These are phyloP conservation scores for Coniella lustricola DNA, from an alignment of 2,329 filamentous ascomycete species.

Conservation along the genomic window DNA sequence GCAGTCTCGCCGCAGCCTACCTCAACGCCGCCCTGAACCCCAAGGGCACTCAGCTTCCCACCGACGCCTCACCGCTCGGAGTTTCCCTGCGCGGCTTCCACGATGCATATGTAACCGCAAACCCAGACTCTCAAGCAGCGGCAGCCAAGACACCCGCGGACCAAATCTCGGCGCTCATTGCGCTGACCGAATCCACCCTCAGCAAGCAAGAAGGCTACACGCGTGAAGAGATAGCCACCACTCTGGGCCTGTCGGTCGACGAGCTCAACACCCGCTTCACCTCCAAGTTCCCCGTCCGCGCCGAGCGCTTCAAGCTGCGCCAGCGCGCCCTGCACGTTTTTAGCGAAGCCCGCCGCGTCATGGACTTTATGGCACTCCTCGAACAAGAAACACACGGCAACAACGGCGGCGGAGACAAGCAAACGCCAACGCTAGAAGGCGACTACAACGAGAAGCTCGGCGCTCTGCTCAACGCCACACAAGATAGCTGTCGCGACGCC, in stretches of 20 bases:
- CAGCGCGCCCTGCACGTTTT: constrained; percentile 90
- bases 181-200: constrained; percentile 63
- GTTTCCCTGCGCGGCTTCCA: constrained; percentile 84
- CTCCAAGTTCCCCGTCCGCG: constrained; percentile 81
- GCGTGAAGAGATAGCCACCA: constrained; percentile 70
- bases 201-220: constrained; percentile 79
- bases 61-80: constrained; percentile 75
- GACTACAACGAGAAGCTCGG: constrained; percentile 65
- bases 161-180: constrained; percentile 68
- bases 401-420: constrained; percentile 35
- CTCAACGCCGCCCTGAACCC: constrained; percentile 53
- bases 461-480: constrained; percentile 79
- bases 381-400: constrained; percentile 38
- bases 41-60: constrained; percentile 53
- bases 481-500: constrained; percentile 75
- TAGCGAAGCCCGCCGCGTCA: constrained; percentile 77
- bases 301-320: constrained; percentile 78
- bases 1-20: constrained; percentile 74
- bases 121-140: constrained; percentile 31
- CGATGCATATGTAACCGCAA: constrained; percentile 63
- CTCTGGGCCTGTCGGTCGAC: constrained; percentile 60
- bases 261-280: constrained; percentile 74
- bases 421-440: constrained; percentile 41
- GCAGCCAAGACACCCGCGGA: constrained; percentile 35
- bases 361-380: constrained; percentile 76